Evolutionary conservation across 1,284 basidiomycete species (phyloP).

Genomic region (Hortiboletus rubellus): DNA sequence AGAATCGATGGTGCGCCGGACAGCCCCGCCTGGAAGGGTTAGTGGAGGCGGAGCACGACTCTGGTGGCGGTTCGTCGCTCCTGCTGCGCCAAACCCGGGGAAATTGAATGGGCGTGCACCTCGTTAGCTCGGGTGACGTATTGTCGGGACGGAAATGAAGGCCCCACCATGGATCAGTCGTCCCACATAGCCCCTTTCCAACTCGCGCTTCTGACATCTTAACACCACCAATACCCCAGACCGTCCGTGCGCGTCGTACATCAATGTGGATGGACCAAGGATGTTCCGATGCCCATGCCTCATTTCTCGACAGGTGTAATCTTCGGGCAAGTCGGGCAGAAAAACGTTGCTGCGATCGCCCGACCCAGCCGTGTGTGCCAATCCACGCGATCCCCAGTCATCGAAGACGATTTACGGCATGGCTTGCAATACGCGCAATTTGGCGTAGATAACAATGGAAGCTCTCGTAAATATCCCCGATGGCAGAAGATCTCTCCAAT

Average conservation of each 20-base stretch:
- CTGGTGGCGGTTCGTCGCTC: slow-evolving; percentile 1
- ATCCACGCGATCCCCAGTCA: neutral
- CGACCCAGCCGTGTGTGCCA: neutral
- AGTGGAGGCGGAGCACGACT: neutral
- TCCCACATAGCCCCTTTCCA: neutral
- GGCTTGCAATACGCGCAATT: neutral
- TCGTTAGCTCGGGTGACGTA: neutral
- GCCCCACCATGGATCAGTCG: neutral
- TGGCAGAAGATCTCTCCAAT: neutral
- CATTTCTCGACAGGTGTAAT: neutral
- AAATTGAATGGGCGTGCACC: neutral
- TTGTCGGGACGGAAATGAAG: slow-evolving; percentile 21
- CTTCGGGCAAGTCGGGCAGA: neutral
- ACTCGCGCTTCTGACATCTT: neutral
- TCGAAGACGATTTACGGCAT: neutral
- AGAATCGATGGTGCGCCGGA: neutral
- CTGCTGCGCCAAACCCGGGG: neutral
- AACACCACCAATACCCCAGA: slow-evolving; percentile 1
- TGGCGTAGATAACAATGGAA: neutral
- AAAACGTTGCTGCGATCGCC: neutral
- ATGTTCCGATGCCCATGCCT: neutral
- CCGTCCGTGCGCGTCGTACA: neutral
- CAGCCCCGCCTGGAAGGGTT: neutral
- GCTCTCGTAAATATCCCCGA: neutral
- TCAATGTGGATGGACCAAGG: neutral